Conservation (phyloP, 2,329 filamentous ascomycete species). For the Aspergillus fumigatiaffinis region DNA sequence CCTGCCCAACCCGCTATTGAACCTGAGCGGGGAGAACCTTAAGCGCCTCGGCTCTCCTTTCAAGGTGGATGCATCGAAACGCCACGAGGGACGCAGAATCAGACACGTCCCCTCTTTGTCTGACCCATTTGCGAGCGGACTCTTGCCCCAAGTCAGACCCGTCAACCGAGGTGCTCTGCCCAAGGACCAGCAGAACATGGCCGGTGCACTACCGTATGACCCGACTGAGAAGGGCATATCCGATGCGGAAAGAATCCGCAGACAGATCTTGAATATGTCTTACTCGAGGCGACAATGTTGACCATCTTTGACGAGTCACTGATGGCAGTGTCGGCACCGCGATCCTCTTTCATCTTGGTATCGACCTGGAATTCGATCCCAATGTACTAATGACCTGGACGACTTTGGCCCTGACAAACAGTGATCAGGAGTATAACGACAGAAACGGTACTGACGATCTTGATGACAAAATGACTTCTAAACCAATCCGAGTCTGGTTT, state of each 20-base stretch:
- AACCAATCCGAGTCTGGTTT: background rate
- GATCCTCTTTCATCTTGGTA: constrained; percentile 20
- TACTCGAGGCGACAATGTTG: constrained; percentile 24
- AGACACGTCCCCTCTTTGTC: constrained; percentile 43
- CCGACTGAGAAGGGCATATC: constrained; percentile 33
- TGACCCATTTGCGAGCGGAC: constrained; percentile 39
- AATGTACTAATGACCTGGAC: constrained; percentile 28
- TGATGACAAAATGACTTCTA: constrained; percentile 14
- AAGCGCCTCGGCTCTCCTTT: constrained; percentile 49
- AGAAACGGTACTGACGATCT: constrained; percentile 29
- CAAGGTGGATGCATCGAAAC: constrained; percentile 36
- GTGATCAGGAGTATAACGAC: constrained; percentile 23
- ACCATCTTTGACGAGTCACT: constrained; percentile 3
- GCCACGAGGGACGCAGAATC: constrained; percentile 28
- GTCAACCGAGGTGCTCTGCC: constrained; percentile 11
- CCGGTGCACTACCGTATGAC: constrained; percentile 24
- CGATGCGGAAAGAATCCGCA: constrained; percentile 37
- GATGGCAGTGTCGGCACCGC: background rate
- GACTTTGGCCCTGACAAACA: constrained; percentile 16
- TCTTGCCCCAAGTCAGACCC: constrained; percentile 17
- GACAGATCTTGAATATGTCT: constrained; percentile 37
- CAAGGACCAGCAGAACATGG: constrained; percentile 11
- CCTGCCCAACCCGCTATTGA: constrained; percentile 25
- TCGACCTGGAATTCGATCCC: constrained; percentile 18
- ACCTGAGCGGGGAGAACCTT: constrained; percentile 36